Conservation (phyloP, 2,329 filamentous ascomycete species). For the Exophiala oligosperma region DNA sequence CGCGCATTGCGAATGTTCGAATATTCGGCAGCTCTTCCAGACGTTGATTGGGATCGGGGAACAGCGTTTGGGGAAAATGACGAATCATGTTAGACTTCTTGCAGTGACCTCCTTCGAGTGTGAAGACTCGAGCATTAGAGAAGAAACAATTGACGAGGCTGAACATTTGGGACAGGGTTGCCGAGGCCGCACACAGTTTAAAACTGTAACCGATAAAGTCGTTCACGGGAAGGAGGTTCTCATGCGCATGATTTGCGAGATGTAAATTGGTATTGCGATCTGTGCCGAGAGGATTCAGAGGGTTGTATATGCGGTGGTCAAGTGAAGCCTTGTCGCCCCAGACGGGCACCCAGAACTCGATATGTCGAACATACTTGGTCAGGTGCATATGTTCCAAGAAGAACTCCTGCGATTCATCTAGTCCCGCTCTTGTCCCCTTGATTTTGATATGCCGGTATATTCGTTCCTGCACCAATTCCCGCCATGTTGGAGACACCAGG, state of each 20-base stretch:
- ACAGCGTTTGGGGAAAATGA: slow-evolving; percentile 49
- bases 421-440: slow-evolving; percentile 66
- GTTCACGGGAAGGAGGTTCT: slow-evolving; percentile 41
- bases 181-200: slow-evolving; percentile 63
- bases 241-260: slow-evolving; percentile 15
- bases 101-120: slow-evolving; percentile 73
- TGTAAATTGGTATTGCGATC: slow-evolving; percentile 18
- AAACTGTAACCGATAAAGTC: slow-evolving; percentile 58
- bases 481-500: slow-evolving; percentile 61
- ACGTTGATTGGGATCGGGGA: slow-evolving; percentile 30
- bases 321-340: slow-evolving; percentile 55
- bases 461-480: slow-evolving; percentile 66
- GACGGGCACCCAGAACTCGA: slow-evolving; percentile 77
- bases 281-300: slow-evolving; percentile 11
- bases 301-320: slow-evolving; percentile 10
- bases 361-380: slow-evolving; percentile 65
- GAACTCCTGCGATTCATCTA: slow-evolving; percentile 61
- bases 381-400: slow-evolving; percentile 62
- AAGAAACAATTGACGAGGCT: slow-evolving; percentile 61
- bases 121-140: slow-evolving; percentile 64
- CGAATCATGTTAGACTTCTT: slow-evolving; percentile 71
- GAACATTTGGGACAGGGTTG: slow-evolving; percentile 69
- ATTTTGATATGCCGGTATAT: slow-evolving; percentile 76
- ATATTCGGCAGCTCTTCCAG: slow-evolving; percentile 57
- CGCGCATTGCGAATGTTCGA: slow-evolving; percentile 68